phyloP scores from a whole-genome alignment of 257 asterid species.

The Mentha longifolia region DNA sequence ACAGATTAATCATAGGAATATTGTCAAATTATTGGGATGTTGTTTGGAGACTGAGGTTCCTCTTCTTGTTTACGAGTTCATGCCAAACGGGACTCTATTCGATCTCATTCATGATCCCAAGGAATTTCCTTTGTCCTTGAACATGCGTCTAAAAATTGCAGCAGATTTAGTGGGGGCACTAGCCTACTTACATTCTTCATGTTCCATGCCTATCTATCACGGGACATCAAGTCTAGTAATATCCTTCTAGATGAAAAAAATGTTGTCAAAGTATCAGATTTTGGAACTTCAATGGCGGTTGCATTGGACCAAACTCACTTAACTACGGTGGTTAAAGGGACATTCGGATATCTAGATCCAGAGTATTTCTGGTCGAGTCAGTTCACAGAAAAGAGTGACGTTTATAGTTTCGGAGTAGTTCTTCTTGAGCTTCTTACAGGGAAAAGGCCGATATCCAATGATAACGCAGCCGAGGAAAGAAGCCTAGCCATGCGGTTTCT shows the following conservation, averaged over 20 bases:
- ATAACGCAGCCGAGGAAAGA: neutral
- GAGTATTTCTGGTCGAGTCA: neutral
- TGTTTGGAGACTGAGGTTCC: no score
- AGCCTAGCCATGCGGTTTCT: slow-evolving; percentile 3
- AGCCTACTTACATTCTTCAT: no score
- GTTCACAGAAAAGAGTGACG: no score
- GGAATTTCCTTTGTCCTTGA: no score
- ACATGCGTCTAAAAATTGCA: no score
- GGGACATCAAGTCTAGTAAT: slow-evolving; percentile 34
- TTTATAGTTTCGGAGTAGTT: slow-evolving; percentile 19
- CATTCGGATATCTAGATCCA: slow-evolving; percentile 37
- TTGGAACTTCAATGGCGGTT: slow-evolving; percentile 23
- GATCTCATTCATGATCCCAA: no score
- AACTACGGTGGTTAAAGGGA: slow-evolving; percentile 34
- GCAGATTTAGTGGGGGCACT: no score
- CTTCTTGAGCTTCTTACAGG: slow-evolving; percentile 32
- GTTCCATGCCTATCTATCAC: neutral
- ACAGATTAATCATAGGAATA: slow-evolving; percentile 4
- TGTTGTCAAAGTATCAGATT: slow-evolving; percentile 21
- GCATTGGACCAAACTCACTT: slow-evolving; percentile 34
- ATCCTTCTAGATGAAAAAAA: slow-evolving; percentile 31
- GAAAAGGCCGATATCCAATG: slow-evolving; percentile 6
- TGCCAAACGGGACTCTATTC: no score
- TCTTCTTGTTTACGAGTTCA: no score
- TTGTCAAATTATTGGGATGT: no score